phyloP scores from a whole-genome alignment of 495 filamentous ascomycete species.

The Trichoderma reesei region DNA sequence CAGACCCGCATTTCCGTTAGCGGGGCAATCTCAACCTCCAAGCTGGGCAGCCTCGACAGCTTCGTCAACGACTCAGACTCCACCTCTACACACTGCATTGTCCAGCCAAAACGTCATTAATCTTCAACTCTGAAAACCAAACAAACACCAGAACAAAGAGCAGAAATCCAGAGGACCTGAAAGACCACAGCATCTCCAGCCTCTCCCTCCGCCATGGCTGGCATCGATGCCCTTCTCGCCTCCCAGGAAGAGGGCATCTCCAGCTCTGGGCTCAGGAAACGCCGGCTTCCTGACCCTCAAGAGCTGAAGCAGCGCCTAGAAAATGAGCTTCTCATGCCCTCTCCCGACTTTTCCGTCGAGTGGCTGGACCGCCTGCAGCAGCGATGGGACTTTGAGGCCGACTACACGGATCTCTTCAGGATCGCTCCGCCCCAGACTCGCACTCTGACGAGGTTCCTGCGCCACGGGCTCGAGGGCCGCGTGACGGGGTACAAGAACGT shows the following conservation, averaged over 20 bases:
- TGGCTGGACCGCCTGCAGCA: constrained; percentile 88
- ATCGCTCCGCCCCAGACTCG: constrained; percentile 86
- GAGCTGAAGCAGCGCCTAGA: constrained; percentile 41
- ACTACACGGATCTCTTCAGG: constrained; percentile 71
- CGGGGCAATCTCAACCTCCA: not conserved
- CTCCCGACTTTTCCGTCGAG: constrained; percentile 59
- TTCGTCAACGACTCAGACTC: no score
- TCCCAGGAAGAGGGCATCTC: not conserved
- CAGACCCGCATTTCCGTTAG: constrained; percentile 4
- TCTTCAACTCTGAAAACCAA: not conserved
- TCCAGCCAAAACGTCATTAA: no score
- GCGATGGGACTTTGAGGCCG: constrained; percentile 73
- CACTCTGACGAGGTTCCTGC: constrained; percentile 81
- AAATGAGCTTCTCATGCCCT: constrained; percentile 66
- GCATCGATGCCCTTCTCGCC: constrained; percentile 7
- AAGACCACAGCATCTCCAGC: not conserved
- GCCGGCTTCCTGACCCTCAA: constrained; percentile 9
- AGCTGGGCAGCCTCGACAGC: not conserved
- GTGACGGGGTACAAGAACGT: constrained; percentile 94
- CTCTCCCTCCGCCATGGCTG: not conserved
- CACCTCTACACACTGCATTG: no score
- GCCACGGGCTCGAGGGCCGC: constrained; percentile 85
- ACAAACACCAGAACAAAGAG: not conserved
- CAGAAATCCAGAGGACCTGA: no score
- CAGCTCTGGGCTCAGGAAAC: not conserved